Conservation (phyloP, 148 eudicot species). For the Rheum nobile region DNA sequence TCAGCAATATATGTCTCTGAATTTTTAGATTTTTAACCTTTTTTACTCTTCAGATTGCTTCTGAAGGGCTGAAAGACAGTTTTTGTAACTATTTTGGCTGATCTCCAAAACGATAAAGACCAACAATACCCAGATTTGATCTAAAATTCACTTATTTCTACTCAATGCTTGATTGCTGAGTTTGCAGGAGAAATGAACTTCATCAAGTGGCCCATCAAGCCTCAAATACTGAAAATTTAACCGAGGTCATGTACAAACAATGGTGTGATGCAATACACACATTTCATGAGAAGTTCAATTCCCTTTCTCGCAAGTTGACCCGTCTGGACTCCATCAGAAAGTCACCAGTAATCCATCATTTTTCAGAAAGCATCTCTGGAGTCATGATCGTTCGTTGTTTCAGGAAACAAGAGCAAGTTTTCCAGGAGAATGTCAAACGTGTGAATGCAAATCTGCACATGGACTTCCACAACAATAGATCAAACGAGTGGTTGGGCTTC, state of each 20-base stretch:
- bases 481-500: constrained; percentile 87
- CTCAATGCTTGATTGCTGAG: too few relatives aligned
- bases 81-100: constrained; percentile 3
- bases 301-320: constrained; percentile 84
- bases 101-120: constrained; percentile 7
- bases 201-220: too few relatives aligned
- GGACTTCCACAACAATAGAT: constrained; percentile 87
- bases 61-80: constrained; percentile 10
- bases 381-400: constrained; percentile 92
- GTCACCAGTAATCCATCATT: constrained; percentile 89
- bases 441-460: constrained; percentile 66
- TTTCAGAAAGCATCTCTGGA: constrained; percentile 91
- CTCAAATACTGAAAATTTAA: too few relatives aligned
- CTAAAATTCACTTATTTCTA: too few relatives aligned
- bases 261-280: too few relatives aligned
- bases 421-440: constrained; percentile 53
- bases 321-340: constrained; percentile 87
- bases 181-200: too few relatives aligned
- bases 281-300: too few relatives aligned
- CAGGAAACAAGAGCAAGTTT: constrained; percentile 52
- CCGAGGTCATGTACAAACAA: too few relatives aligned
- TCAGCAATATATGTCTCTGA: background rate
- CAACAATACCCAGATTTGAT: too few relatives aligned
- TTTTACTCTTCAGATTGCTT: background rate
- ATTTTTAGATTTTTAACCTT: too few relatives aligned